Percentiles rank a stretch among this genome's conserved stretches.
Conservation (phyloP, 140 eudicot species). For the Stevia rebaudiana region DNA sequence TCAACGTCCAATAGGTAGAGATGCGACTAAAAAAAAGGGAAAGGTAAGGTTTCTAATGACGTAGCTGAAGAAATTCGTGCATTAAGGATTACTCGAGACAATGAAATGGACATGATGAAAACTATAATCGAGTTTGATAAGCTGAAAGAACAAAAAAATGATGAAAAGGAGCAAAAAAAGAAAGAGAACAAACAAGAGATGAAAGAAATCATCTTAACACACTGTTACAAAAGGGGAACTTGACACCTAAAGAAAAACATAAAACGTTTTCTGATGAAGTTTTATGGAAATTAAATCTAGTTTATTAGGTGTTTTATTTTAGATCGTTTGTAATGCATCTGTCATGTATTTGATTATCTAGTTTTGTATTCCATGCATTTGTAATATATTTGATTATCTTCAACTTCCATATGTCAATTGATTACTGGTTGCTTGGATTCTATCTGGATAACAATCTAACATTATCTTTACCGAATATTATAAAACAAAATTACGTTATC, state of each 20-base stretch:
- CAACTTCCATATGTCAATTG: too few relatives aligned
- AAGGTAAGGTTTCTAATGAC: background rate
- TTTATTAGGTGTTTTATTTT: background rate
- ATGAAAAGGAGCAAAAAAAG: background rate
- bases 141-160: background rate
- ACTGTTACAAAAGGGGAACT: background rate
- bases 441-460: too few relatives aligned
- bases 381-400: background rate
- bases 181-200: background rate
- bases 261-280: background rate
- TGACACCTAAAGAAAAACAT: background rate
- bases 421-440: too few relatives aligned
- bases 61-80: background rate
- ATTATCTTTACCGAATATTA: too few relatives aligned
- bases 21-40: background rate
- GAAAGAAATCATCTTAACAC: background rate
- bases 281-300: background rate
- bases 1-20: background rate
- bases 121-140: background rate
- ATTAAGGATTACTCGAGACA: background rate
- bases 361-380: background rate
- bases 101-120: background rate
- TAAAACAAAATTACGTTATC: too few relatives aligned
- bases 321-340: background rate
- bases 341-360: too few relatives aligned